Evolutionary conservation across 345 rosid genomes (phyloP).

Genomic region (Gossypium longicalyx): DNA sequence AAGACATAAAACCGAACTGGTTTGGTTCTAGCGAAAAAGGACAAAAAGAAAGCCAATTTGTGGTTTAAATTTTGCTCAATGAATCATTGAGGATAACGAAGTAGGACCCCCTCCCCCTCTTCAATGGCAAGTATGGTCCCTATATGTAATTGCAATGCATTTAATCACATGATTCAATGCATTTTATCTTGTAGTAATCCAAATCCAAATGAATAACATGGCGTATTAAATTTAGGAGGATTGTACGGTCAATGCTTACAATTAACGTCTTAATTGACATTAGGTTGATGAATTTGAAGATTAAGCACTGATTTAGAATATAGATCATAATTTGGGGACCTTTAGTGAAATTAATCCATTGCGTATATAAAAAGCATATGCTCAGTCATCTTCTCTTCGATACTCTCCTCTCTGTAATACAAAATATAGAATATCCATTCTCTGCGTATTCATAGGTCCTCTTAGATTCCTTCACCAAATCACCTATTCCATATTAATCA

Average conservation of each 20-base stretch:
- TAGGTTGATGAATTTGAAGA: no score
- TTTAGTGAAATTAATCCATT: no score
- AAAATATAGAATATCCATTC: constrained; percentile 27
- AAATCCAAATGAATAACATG: no score
- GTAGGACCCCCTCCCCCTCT: background rate
- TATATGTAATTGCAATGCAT: background rate
- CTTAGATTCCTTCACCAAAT: constrained; percentile 17
- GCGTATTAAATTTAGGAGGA: no score
- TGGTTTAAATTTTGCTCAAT: background rate
- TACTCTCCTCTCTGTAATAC: background rate
- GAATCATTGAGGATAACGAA: background rate
- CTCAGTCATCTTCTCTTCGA: background rate
- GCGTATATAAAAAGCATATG: constrained; percentile 11
- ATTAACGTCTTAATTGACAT: no score
- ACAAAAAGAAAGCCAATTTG: background rate
- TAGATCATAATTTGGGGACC: no score
- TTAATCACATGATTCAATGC: no score
- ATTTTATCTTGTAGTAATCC: no score
- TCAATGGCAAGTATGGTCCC: background rate
- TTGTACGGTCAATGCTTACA: no score
- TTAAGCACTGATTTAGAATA: no score
- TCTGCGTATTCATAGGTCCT: background rate
- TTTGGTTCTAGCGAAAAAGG: no score
- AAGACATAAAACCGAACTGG: no score
- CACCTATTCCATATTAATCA: background rate